A percentile compares a stretch with the other conserved stretches of the same genome.
Evolutionary conservation across 1,284 basidiomycete species (phyloP).

Genomic region (Ganoderma lingzhi): DNA sequence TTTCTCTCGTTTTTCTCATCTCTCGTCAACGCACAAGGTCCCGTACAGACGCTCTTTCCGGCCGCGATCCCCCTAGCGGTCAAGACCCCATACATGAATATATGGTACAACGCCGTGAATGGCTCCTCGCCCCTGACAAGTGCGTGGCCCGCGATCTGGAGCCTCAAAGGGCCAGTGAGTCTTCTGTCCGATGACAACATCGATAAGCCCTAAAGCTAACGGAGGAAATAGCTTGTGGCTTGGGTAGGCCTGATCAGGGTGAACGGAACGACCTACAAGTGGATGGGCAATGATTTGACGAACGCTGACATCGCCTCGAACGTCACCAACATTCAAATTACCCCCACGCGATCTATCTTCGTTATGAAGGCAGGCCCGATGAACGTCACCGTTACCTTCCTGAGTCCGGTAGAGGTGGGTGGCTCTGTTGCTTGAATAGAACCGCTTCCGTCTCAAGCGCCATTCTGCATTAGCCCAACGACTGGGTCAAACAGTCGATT

Average conservation of each 20-base stretch:
- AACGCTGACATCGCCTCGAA: neutral
- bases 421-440: neutral
- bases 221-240: slow-evolving; percentile 12
- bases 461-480: slow-evolving; percentile 35
- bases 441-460: neutral
- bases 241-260: slow-evolving; percentile 35
- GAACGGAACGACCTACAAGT: slow-evolving; percentile 31
- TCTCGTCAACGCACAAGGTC: slow-evolving; percentile 23
- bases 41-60: slow-evolving; percentile 24
- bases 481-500: slow-evolving; percentile 44
- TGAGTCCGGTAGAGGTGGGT: slow-evolving; percentile 35
- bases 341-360: slow-evolving; percentile 30
- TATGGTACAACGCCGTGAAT: slow-evolving; percentile 19
- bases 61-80: slow-evolving; percentile 25
- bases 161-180: slow-evolving; percentile 10
- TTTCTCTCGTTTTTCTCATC: slow-evolving; percentile 19
- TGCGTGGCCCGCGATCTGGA: slow-evolving; percentile 22
- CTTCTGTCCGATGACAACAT: neutral
- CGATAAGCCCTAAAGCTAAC: neutral
- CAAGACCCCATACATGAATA: slow-evolving; percentile 29
- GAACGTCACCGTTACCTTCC: slow-evolving; percentile 32
- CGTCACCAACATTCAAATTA: slow-evolving; percentile 26
- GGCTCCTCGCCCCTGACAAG: neutral
- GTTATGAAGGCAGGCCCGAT: slow-evolving; percentile 32
- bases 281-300: slow-evolving; percentile 25